A percentile compares a stretch with the other conserved stretches of the same genome.
Conservation (phyloP, 371 early-diverging fungal species). For the Parasitella parasitica region DNA sequence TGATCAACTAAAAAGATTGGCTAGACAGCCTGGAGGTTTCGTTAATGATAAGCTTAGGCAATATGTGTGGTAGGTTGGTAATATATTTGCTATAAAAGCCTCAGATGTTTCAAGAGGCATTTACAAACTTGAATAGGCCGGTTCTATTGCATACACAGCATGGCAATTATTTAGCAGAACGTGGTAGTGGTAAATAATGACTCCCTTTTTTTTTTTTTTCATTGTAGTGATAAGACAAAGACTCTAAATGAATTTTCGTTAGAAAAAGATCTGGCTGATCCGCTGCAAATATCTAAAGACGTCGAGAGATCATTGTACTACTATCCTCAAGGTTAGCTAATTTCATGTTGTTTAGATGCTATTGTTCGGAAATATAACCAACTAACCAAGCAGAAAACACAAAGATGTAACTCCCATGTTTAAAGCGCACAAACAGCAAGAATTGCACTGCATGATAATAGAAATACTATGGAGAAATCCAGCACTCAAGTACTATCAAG, state of each 20-base stretch:
- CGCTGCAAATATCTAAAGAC: slow-evolving; percentile 49
- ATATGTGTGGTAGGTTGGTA: slow-evolving; percentile 39
- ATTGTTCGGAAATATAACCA: not conserved
- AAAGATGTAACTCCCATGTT: slow-evolving; percentile 45
- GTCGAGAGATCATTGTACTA: slow-evolving; percentile 53
- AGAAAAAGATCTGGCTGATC: slow-evolving; percentile 53
- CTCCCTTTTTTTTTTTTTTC: not conserved
- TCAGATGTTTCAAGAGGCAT: not conserved
- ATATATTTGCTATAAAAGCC: not conserved
- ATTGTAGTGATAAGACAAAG: not conserved
- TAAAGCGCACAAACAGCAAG: slow-evolving; percentile 50
- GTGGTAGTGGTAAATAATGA: slow-evolving; percentile 47
- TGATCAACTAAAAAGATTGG: slow-evolving; percentile 27
- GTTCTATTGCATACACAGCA: slow-evolving; percentile 53
- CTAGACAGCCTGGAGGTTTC: slow-evolving; percentile 39
- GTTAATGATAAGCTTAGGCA: slow-evolving; percentile 36
- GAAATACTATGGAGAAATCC: slow-evolving; percentile 57
- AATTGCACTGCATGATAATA: slow-evolving; percentile 46
- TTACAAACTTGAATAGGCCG: slow-evolving; percentile 30
- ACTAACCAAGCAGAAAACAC: not conserved
- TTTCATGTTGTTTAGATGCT: not conserved
- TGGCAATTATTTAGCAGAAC: slow-evolving; percentile 50
- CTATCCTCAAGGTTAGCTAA: slow-evolving; percentile 43
- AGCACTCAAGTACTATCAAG: slow-evolving; percentile 50
- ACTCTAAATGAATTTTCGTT: not conserved